Conservation (phyloP, 2,329 filamentous ascomycete genomes). For the Penicillium sp. region DNA sequence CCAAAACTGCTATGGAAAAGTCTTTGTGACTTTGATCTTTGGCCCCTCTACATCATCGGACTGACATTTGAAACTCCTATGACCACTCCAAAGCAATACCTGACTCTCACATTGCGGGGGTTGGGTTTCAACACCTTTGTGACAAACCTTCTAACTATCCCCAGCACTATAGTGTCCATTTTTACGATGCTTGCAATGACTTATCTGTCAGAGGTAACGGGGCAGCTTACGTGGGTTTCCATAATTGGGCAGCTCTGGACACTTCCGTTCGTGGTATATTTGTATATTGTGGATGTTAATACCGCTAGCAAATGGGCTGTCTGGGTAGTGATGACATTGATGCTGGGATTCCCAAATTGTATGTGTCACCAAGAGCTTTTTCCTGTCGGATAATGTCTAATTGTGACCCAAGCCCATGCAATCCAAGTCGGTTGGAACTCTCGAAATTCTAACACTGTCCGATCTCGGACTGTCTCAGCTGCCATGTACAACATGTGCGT, state of each 20-base stretch:
- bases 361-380: neutral
- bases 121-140: slow-evolving; percentile 24
- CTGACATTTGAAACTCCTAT: slow-evolving; percentile 40
- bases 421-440: slow-evolving; percentile 51
- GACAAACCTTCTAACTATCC: slow-evolving; percentile 31
- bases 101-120: slow-evolving; percentile 39
- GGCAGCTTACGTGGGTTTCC: slow-evolving; percentile 48
- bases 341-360: slow-evolving; percentile 57
- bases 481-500: slow-evolving; percentile 47
- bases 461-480: slow-evolving; percentile 42
- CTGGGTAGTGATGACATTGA: slow-evolving; percentile 56
- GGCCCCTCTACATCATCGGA: slow-evolving; percentile 56
- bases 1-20: slow-evolving; percentile 53
- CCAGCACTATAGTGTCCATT: slow-evolving; percentile 51
- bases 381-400: slow-evolving; percentile 5
- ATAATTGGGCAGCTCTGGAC: slow-evolving; percentile 57
- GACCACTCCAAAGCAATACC: slow-evolving; percentile 46
- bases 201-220: slow-evolving; percentile 33
- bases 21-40: slow-evolving; percentile 59
- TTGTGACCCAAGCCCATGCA: slow-evolving; percentile 43
- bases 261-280: slow-evolving; percentile 54
- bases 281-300: slow-evolving; percentile 47
- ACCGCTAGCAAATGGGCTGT: slow-evolving; percentile 56
- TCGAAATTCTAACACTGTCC: slow-evolving; percentile 44
- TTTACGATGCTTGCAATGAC: slow-evolving; percentile 30